Percentiles rank a stretch among this genome's conserved stretches.
These are phyloP conservation scores for Amanita molliuscula DNA, from an alignment of 768 basidiomycete genomes.

Conservation along the genomic window DNA sequence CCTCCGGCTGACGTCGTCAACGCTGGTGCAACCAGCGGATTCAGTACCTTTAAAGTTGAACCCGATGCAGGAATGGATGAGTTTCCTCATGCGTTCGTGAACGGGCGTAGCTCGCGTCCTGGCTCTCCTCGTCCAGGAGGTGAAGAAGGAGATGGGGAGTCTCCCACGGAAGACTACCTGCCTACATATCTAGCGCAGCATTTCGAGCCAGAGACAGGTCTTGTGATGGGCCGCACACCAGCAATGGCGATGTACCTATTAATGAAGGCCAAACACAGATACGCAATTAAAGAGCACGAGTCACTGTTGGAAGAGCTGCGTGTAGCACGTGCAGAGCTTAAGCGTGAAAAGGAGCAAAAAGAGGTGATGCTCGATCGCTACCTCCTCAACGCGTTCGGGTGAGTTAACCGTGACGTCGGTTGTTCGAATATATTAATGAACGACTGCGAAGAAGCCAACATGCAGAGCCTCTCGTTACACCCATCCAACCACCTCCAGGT, in stretches of 20 bases:
- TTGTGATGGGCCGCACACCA: conserved; percentile 62
- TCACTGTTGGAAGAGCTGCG: conserved; percentile 57
- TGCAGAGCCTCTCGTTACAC: conserved; percentile 17
- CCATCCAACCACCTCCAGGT: conserved; percentile 10
- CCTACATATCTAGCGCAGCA: conserved; percentile 43
- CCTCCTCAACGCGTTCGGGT: conserved; percentile 43
- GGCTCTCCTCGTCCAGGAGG: conserved; percentile 11
- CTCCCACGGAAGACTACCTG: conserved; percentile 31
- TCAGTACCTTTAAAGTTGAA: conserved; percentile 60
- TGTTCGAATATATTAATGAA: background rate
- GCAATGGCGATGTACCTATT: conserved; percentile 60
- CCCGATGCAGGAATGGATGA: conserved; percentile 33
- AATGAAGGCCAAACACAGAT: conserved; percentile 71
- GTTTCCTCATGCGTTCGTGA: conserved; percentile 15
- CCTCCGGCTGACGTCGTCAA: conserved; percentile 16
- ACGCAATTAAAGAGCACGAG: conserved; percentile 59
- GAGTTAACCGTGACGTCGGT: conserved; percentile 11
- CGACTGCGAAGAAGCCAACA: conserved; percentile 9
- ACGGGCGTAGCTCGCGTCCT: conserved; percentile 14
- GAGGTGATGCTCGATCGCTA: conserved; percentile 50
- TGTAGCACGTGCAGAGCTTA: conserved; percentile 37
- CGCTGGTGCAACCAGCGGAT: conserved; percentile 21
- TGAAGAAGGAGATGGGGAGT: conserved; percentile 29
- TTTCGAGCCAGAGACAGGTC: conserved; percentile 45
- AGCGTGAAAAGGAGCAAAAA: conserved; percentile 45